Percentiles rank a stretch among this genome's conserved stretches.
These are phyloP conservation scores for Aspergillus haitiensis DNA, from an alignment of 495 filamentous ascomycete genomes.

Conservation along the genomic window DNA sequence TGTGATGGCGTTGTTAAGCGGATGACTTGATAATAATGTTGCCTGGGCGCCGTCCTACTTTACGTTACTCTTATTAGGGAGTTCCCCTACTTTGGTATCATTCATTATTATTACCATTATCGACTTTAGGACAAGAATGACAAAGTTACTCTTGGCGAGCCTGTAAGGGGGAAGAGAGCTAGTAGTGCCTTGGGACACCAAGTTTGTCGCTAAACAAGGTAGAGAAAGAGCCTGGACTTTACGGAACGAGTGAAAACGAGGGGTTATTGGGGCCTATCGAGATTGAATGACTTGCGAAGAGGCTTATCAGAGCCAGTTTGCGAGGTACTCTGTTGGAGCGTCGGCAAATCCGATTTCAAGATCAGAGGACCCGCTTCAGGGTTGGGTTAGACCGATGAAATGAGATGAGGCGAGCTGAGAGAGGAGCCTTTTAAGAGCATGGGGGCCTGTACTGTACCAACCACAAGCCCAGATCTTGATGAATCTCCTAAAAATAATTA, in stretches of 20 bases:
- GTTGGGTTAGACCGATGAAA: neutral
- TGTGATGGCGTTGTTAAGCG: too few relatives aligned
- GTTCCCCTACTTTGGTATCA: too few relatives aligned
- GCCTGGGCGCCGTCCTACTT: too few relatives aligned
- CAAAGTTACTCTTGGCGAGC: neutral
- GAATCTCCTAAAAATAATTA: conserved; percentile 23
- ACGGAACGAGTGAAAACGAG: conserved; percentile 1
- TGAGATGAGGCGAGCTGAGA: conserved; percentile 1
- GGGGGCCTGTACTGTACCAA: conserved; percentile 5
- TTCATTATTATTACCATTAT: too few relatives aligned
- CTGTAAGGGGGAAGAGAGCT: conserved; percentile 2
- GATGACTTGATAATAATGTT: too few relatives aligned
- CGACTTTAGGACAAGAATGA: too few relatives aligned
- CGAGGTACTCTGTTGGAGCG: neutral
- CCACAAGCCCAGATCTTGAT: neutral
- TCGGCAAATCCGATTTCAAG: neutral
- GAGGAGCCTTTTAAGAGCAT: neutral
- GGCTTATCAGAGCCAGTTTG: conserved; percentile 13
- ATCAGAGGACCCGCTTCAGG: conserved; percentile 9
- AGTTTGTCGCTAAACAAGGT: conserved; percentile 7
- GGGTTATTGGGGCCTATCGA: conserved; percentile 7
- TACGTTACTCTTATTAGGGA: too few relatives aligned
- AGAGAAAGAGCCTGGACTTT: neutral
- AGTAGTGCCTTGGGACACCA: neutral
- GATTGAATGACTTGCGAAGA: conserved; percentile 15